phyloP scores from a whole-genome alignment of 352 stramenopile genomes.

The Globisporangium spinosum region DNA sequence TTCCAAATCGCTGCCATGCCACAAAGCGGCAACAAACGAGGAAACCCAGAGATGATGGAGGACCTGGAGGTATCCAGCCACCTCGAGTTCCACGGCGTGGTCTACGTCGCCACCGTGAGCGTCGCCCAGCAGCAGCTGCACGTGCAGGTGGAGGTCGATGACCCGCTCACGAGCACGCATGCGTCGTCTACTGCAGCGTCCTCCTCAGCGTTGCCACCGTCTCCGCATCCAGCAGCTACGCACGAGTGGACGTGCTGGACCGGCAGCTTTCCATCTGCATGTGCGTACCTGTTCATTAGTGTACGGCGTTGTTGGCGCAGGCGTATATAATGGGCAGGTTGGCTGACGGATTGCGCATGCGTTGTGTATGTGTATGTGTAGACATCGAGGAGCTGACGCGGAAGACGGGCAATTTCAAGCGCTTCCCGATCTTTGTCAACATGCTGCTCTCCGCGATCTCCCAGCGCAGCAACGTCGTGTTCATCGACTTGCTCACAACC shows the following conservation, averaged over 20 bases:
- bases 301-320: background rate
- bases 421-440: conserved; percentile 89
- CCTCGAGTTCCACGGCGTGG: conserved; percentile 70
- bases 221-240: background rate
- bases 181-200: background rate
- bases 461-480: conserved; percentile 77
- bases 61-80: conserved; percentile 58
- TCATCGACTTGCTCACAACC: conserved; percentile 90
- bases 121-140: conserved; percentile 56
- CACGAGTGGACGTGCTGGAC: conserved; percentile 44
- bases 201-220: background rate
- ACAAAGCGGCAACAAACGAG: background rate
- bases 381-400: conserved; percentile 91
- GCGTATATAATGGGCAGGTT: background rate
- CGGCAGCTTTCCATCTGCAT: conserved; percentile 49
- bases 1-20: background rate
- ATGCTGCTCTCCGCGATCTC: conserved; percentile 88
- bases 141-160: conserved; percentile 66
- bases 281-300: conserved; percentile 15
- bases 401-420: conserved; percentile 94
- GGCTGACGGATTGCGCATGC: background rate
- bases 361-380: conserved; percentile 6
- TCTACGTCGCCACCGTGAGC: conserved; percentile 68
- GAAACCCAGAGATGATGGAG: conserved; percentile 17
- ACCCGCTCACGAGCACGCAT: background rate